Evolutionary conservation across 1,139 yeast species (phyloP).

Genomic region (Kurtzmaniella natalensis): DNA sequence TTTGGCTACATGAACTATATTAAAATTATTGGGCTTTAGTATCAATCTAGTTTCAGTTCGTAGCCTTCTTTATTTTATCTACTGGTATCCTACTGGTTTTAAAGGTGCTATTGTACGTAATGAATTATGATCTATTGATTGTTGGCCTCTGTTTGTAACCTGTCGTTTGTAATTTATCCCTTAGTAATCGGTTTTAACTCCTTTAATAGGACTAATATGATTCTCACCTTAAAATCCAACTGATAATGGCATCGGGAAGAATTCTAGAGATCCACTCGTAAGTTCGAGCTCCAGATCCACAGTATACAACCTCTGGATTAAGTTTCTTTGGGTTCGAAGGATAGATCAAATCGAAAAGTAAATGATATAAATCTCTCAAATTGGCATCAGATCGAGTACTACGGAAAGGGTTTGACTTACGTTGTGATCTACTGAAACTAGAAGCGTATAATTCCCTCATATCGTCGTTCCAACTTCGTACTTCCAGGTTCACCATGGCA

Average conservation of each 20-base stretch:
- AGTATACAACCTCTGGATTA: slow-evolving; percentile 35
- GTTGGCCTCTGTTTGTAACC: too few species aligned
- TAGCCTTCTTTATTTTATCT: too few species aligned
- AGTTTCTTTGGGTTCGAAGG: slow-evolving; percentile 10
- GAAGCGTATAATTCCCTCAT: slow-evolving; percentile 33
- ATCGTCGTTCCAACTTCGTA: slow-evolving; percentile 39
- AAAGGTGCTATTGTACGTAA: too few species aligned
- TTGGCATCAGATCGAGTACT: slow-evolving; percentile 23
- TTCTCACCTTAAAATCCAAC: slow-evolving; percentile 16
- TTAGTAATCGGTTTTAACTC: too few species aligned
- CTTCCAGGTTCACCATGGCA: slow-evolving; percentile 32
- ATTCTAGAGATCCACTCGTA: slow-evolving; percentile 33
- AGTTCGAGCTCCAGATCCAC: slow-evolving; percentile 49
- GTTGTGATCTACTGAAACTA: slow-evolving; percentile 32
- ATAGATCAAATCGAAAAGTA: slow-evolving; percentile 52
- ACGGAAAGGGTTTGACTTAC: slow-evolving; percentile 29
- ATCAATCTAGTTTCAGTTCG: too few species aligned
- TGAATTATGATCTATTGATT: too few species aligned
- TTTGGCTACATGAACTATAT: too few species aligned
- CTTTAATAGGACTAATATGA: too few species aligned
- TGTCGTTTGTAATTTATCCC: too few species aligned
- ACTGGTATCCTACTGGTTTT: too few species aligned
- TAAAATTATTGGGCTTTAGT: too few species aligned
- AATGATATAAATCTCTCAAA: slow-evolving; percentile 48
- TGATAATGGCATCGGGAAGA: slow-evolving; percentile 32